These are phyloP conservation scores for Citrullus amarus DNA, from an alignment of 306 rosid species.

Conservation along the genomic window DNA sequence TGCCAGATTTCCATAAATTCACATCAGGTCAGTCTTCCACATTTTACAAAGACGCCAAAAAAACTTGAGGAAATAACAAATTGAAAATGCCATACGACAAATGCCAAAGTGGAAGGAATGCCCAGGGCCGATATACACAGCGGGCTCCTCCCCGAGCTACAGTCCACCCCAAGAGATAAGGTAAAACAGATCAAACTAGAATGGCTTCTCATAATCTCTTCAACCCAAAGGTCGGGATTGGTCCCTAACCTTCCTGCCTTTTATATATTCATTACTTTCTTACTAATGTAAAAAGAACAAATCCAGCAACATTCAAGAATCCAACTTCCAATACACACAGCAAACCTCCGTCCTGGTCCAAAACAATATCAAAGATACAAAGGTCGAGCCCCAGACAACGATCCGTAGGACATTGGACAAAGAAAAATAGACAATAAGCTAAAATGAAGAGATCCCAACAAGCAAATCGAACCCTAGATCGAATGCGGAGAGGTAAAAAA, in stretches of 20 bases:
- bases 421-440: too few species aligned
- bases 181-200: not conserved
- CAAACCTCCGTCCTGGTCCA: not conserved
- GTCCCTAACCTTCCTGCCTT: not conserved
- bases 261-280: not conserved
- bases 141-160: not conserved
- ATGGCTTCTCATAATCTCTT: not conserved
- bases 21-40: not conserved
- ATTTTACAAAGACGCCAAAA: not conserved
- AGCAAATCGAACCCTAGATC: slow-evolving; percentile 3
- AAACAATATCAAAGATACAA: not conserved
- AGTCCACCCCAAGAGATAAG: not conserved
- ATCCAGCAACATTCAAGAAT: not conserved
- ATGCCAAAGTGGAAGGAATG: not conserved
- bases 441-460: not conserved
- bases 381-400: not conserved
- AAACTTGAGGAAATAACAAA: not conserved
- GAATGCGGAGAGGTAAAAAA: not conserved
- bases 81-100: not conserved
- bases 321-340: not conserved
- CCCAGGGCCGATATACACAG: not conserved
- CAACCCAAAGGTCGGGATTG: not conserved
- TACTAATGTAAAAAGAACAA: not conserved
- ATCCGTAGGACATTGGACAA: not conserved
- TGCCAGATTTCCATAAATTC: not conserved